A percentile compares a stretch with the other conserved stretches of the same genome.
phyloP scores from a whole-genome alignment of 2,329 filamentous ascomycete genomes.

The Macrophomina pseudophaseolina region DNA sequence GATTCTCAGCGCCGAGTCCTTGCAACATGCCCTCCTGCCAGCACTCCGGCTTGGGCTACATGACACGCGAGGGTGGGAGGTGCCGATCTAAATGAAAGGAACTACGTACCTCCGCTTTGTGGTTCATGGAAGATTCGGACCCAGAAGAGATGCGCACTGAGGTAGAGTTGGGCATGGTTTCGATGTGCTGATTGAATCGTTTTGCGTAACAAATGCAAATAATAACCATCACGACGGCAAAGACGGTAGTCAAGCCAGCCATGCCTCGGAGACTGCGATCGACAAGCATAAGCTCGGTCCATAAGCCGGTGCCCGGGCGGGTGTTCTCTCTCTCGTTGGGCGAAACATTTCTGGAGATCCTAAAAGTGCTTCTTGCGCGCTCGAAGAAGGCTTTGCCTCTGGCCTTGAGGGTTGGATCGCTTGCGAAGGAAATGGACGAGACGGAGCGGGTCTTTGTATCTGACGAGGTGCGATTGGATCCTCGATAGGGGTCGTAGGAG shows the following conservation, averaged over 20 bases:
- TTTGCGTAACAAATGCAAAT: conserved; percentile 11
- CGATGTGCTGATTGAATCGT: neutral
- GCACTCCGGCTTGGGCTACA: no score
- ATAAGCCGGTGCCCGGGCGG: conserved; percentile 30
- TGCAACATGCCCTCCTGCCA: no score
- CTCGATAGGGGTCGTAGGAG: conserved; percentile 6
- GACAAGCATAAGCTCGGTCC: conserved; percentile 38
- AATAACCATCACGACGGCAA: conserved; percentile 31
- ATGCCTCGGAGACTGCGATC: conserved; percentile 37
- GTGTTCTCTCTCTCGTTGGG: conserved; percentile 17
- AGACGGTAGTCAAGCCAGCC: conserved; percentile 33
- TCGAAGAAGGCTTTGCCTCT: conserved; percentile 11
- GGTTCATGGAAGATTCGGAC: neutral
- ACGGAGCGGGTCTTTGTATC: neutral
- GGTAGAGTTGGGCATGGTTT: neutral
- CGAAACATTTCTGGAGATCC: conserved; percentile 14
- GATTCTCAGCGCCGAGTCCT: no score
- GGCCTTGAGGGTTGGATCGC: neutral
- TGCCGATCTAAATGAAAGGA: neutral
- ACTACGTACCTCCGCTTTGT: conserved; percentile 7
- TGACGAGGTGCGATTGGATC: neutral
- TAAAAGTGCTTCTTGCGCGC: conserved; percentile 12
- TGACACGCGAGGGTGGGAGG: no score
- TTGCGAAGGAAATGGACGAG: neutral
- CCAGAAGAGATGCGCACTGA: conserved; percentile 18